phyloP scores from a whole-genome alignment of 2,329 filamentous ascomycete species.

The Aciculosporium take region DNA sequence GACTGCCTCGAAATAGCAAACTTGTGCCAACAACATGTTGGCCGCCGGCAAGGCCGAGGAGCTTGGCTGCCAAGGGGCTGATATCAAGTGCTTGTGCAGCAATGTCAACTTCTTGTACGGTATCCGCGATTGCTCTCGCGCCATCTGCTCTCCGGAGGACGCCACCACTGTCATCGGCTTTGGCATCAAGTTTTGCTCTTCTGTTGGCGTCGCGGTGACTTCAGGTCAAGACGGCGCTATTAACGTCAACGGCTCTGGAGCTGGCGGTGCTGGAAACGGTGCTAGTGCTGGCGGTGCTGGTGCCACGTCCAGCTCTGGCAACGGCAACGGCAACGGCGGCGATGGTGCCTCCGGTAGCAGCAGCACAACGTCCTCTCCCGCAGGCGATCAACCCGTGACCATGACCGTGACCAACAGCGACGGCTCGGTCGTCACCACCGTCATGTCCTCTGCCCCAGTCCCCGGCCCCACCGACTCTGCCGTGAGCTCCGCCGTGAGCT shows the following conservation, averaged over 20 bases:
- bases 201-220: slow-evolving; percentile 22
- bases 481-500: slow-evolving; percentile 11
- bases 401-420: slow-evolving; percentile 21
- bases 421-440: slow-evolving; percentile 16
- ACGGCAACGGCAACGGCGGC: slow-evolving; percentile 12
- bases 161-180: slow-evolving; percentile 24
- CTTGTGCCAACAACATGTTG: slow-evolving; percentile 38
- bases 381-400: slow-evolving; percentile 22
- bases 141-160: slow-evolving; percentile 25
- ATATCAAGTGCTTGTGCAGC: slow-evolving; percentile 32
- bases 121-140: slow-evolving; percentile 34
- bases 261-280: neutral
- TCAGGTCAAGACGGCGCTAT: slow-evolving; percentile 4
- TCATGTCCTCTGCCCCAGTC: too few species aligned
- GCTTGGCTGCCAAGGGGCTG: slow-evolving; percentile 30
- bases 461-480: slow-evolving; percentile 15
- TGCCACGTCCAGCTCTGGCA: slow-evolving; percentile 21
- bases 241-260: neutral
- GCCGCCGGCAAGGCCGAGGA: slow-evolving; percentile 23
- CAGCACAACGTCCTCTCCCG: too few species aligned
- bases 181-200: slow-evolving; percentile 24
- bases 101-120: slow-evolving; percentile 33
- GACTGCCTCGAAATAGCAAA: slow-evolving; percentile 22
- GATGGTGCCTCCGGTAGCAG: slow-evolving; percentile 8
- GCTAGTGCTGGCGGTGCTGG: neutral